Conservation (phyloP, 768 basidiomycete genomes). For the Gymnopilus dilepis region DNA sequence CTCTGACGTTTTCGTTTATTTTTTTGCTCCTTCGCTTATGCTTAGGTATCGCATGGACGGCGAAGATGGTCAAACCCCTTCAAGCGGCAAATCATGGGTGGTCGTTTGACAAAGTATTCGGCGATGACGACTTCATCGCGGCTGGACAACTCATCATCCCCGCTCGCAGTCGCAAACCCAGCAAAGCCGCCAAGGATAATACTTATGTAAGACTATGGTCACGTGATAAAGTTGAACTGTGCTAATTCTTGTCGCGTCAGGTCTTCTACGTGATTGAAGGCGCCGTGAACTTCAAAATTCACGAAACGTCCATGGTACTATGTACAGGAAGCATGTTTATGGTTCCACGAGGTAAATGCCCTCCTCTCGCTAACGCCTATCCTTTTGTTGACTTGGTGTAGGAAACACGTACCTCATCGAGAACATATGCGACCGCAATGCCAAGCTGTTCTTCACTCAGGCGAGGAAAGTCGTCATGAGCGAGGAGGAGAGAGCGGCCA, state of each 20-base stretch:
- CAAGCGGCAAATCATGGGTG: constrained; percentile 69
- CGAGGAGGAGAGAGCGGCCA: constrained; percentile 26
- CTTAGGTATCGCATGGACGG: constrained; percentile 80
- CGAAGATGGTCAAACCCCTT: constrained; percentile 66
- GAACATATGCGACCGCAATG: constrained; percentile 83
- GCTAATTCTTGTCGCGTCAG: constrained; percentile 27
- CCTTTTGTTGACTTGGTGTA: constrained; percentile 32
- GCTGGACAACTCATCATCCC: constrained; percentile 89
- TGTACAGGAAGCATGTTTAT: constrained; percentile 86
- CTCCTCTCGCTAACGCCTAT: not conserved
- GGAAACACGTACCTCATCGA: constrained; percentile 92
- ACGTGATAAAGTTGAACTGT: not conserved
- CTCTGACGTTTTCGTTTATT: not conserved
- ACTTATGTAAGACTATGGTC: constrained; percentile 45
- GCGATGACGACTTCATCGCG: constrained; percentile 90
- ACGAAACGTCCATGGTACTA: constrained; percentile 78
- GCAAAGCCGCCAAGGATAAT: constrained; percentile 91
- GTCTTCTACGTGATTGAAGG: constrained; percentile 82
- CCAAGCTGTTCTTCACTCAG: constrained; percentile 91
- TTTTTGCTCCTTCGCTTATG: constrained; percentile 2
- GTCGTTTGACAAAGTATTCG: constrained; percentile 90
- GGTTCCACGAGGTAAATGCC: constrained; percentile 85
- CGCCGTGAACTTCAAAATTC: constrained; percentile 84
- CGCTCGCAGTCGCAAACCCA: constrained; percentile 78
- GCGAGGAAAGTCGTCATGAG: constrained; percentile 54